A percentile compares a stretch with the other conserved stretches of the same genome.
These are phyloP conservation scores for Oryza rufipogon DNA, from an alignment of 176 grass and related monocot species.

Conservation along the genomic window DNA sequence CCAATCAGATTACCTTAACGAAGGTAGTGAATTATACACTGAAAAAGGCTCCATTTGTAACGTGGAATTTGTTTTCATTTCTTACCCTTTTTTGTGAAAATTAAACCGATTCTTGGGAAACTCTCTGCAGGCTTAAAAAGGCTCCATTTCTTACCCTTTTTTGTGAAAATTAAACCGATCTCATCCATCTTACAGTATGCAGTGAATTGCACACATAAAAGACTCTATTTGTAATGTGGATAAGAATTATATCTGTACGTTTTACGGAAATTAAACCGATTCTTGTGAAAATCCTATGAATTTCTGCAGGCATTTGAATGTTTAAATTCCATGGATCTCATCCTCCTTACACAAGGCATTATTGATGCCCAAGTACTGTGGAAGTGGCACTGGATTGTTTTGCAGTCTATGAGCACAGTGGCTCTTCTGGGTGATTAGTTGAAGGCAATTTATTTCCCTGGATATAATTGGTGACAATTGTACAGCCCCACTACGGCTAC, in stretches of 20 bases:
- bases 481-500: constrained; percentile 37
- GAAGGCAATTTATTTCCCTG: constrained; percentile 43
- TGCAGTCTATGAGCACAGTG: constrained; percentile 36
- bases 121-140: too few species aligned
- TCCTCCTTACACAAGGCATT: constrained; percentile 14
- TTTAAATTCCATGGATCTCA: background rate
- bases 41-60: background rate
- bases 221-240: too few species aligned
- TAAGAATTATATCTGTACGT: too few species aligned
- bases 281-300: background rate
- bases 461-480: constrained; percentile 44
- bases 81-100: too few species aligned
- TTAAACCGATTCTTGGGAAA: too few species aligned
- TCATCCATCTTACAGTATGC: too few species aligned
- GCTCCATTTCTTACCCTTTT: too few species aligned
- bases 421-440: constrained; percentile 44
- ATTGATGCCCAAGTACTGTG: constrained; percentile 20
- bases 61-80: too few species aligned
- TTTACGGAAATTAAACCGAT: background rate
- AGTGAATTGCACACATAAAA: too few species aligned
- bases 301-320: background rate
- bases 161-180: too few species aligned
- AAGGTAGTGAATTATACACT: background rate
- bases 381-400: constrained; percentile 23
- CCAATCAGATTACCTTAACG: background rate